These are phyloP conservation scores for Ascochyta koolunga DNA, from an alignment of 2,329 filamentous ascomycete species.

Conservation along the genomic window DNA sequence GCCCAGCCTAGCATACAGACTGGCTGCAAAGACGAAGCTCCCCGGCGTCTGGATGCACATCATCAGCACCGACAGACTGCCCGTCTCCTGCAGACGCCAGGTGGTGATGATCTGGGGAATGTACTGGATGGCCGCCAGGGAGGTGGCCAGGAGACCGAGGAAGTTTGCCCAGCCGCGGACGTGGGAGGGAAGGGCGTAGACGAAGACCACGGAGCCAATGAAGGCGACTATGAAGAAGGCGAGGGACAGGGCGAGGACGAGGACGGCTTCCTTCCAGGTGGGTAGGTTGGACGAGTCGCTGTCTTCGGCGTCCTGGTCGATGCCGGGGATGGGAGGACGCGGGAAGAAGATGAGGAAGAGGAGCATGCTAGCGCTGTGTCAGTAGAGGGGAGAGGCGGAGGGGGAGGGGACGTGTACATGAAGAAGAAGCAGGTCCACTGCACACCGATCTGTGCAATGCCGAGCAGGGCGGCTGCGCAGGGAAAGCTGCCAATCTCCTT, in stretches of 20 bases:
- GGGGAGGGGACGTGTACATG: conserved; percentile 64
- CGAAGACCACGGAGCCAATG: conserved; percentile 66
- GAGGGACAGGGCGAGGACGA: conserved; percentile 74
- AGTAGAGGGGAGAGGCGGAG: conserved; percentile 8
- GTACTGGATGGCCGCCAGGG: conserved; percentile 87
- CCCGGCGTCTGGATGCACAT: conserved; percentile 98
- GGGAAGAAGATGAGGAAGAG: conserved; percentile 94
- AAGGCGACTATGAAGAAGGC: conserved; percentile 76
- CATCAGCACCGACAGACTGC: conserved; percentile 93
- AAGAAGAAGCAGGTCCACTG: conserved; percentile 92
- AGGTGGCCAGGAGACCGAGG: conserved; percentile 78
- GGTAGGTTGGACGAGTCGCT: conserved; percentile 38
- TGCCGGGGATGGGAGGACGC: conserved; percentile 41
- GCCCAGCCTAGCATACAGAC: conserved; percentile 79
- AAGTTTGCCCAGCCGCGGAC: conserved; percentile 83
- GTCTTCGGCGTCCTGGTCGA: conserved; percentile 33
- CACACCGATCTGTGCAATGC: conserved; percentile 86
- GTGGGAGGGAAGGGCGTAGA: conserved; percentile 67
- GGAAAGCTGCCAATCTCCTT: conserved; percentile 79
- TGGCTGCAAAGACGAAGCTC: conserved; percentile 86
- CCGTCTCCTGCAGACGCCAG: conserved; percentile 81
- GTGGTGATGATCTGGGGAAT: conserved; percentile 95
- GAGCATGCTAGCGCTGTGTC: conserved; percentile 67
- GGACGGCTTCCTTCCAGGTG: conserved; percentile 78
- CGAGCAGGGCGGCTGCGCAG: conserved; percentile 83